Base-by-base conservation (phyloP, 2,329 filamentous ascomycete genomes). In the Colletotrichum echinochloae region DNA sequence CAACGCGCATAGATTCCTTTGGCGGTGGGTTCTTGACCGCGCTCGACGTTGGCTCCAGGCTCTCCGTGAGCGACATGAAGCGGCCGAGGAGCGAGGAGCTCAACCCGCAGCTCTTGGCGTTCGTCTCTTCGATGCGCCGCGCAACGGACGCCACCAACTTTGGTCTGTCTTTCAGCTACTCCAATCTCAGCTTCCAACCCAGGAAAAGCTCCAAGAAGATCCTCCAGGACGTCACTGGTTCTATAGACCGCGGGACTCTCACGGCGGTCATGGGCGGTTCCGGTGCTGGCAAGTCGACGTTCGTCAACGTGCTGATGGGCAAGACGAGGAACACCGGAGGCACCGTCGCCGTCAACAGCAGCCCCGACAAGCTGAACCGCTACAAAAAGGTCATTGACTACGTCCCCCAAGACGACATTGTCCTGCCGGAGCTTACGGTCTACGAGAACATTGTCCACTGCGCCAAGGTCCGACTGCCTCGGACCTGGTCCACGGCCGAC, bases 311-410 rank as follows among this genome's bases (percentile, higher is more conserved):
- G 33, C 81, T 89, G n/a, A 89, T 89, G 87, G 88, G 88, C 16
- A 89, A 89, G 77, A 81, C 79, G 0, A 81, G 78, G 41, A 82
- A 86, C 69, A 89, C 86, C 0, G 79, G 81, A 0, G 88, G 88
- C 2, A 73, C 79, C 0, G 84, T 88, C 33, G 85, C 83, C 56
- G 82, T 89, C 72, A 90, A 89, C 71, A 84, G 84, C n/a, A 78
- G 80, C 5, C 80, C 83, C 0, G 82, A 83, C 16, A 82, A 82
- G 71, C 81, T 87, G 78, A 81, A 81, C 74, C 79, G 80, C 51
- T 89, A 88, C 77, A 89, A 87, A 77, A 88, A 89, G 75, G 80
- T 89, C 67, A 88, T 90, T 33, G 88, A 88, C 28, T 90, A 89
- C 70, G 88, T 90, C 3, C 88, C 88, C 1, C 88, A 90, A 74